phyloP scores from a whole-genome alignment of 345 rosid genomes.

The Populus davidiana region DNA sequence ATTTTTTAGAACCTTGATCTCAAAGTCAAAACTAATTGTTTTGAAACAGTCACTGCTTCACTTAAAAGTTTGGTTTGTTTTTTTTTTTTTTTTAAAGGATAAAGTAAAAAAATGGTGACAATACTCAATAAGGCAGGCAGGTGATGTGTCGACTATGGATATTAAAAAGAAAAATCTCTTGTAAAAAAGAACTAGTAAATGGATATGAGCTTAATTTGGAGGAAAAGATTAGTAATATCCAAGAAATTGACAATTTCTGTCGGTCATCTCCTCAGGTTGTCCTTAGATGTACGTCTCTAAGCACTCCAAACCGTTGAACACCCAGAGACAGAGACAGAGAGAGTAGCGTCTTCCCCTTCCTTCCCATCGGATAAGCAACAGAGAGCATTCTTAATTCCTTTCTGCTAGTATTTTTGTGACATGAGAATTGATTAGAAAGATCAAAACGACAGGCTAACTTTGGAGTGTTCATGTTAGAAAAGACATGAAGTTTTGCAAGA shows the following conservation, averaged over 20 bases:
- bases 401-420: no score
- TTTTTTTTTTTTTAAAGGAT: no score
- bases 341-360: background rate
- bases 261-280: background rate
- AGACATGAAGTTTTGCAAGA: conserved; percentile 88
- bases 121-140: no score
- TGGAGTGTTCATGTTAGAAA: background rate
- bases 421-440: background rate
- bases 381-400: background rate
- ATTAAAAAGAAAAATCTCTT: background rate
- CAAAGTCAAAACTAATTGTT: no score
- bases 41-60: background rate
- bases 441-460: background rate
- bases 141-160: background rate
- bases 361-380: no score
- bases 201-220: background rate
- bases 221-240: background rate
- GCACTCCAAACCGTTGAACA: background rate
- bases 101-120: no score
- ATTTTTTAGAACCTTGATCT: background rate
- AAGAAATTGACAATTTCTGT: background rate
- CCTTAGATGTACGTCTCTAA: background rate
- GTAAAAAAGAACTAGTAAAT: background rate
- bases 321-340: background rate
- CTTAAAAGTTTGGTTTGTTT: no score